A percentile compares a stretch with the other conserved stretches of the same genome.
These are phyloP conservation scores for Malus hybrid DNA, from an alignment of 331 rosid species.

Conservation along the genomic window DNA sequence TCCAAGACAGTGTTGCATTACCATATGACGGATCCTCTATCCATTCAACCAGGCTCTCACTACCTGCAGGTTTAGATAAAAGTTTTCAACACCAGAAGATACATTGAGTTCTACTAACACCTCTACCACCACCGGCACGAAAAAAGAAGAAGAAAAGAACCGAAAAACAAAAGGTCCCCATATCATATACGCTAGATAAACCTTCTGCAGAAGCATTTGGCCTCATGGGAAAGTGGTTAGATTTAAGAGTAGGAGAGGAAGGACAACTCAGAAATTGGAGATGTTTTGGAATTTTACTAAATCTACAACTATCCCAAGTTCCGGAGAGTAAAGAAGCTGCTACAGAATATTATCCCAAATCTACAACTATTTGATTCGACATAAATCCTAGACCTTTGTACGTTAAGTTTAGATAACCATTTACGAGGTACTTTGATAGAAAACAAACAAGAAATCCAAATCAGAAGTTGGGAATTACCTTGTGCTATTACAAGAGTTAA, in stretches of 20 bases:
- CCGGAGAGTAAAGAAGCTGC: background rate
- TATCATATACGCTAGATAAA: background rate
- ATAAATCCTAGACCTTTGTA: background rate
- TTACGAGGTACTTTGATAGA: background rate
- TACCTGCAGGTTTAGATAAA: conserved; percentile 26
- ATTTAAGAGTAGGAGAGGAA: background rate
- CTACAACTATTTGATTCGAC: background rate
- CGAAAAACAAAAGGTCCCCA: background rate
- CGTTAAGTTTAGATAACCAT: background rate
- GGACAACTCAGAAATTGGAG: background rate
- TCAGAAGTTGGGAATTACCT: conserved; percentile 24
- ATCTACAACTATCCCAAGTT: background rate
- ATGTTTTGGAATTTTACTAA: background rate
- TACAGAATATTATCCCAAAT: background rate
- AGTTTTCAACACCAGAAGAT: background rate
- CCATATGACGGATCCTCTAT: conserved; percentile 35
- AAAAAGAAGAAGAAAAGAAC: background rate
- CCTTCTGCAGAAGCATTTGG: background rate
- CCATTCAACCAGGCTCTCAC: conserved; percentile 40
- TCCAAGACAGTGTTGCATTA: conserved; percentile 42
- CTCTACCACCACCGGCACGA: background rate
- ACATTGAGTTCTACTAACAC: background rate
- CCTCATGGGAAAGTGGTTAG: background rate
- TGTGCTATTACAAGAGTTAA: conserved; percentile 35
- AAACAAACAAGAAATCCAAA: background rate